Evolutionary conservation across 208 protist species (phyloP).

Genomic region (Crithidia acanthocephali): DNA sequence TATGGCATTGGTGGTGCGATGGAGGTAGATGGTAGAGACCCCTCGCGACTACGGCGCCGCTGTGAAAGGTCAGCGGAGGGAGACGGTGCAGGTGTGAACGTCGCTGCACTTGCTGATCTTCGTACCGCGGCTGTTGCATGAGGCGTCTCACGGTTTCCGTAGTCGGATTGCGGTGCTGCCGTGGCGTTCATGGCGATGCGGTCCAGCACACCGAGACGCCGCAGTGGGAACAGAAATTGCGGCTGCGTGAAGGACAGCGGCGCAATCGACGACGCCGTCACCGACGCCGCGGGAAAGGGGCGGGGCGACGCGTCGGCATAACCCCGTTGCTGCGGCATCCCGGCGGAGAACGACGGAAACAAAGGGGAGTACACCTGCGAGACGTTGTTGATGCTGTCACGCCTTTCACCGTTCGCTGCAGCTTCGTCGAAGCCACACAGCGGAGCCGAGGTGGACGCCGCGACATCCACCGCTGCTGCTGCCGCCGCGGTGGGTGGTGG

Average conservation of each 20-base stretch:
- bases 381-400: background rate
- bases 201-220: background rate
- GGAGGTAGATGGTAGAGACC: too few species aligned
- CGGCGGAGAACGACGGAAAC: background rate
- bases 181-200: background rate
- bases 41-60: too few species aligned
- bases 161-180: too few species aligned
- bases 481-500: background rate
- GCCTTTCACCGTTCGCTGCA: background rate
- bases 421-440: background rate
- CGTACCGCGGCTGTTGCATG: too few species aligned
- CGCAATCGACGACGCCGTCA: background rate
- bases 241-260: slow-evolving; percentile 21
- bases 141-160: too few species aligned
- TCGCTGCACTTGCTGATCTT: too few species aligned
- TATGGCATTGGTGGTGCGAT: background rate
- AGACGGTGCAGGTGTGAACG: too few species aligned
- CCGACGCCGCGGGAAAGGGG: too few species aligned
- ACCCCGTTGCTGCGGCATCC: background rate
- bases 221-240: slow-evolving; percentile 19
- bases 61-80: too few species aligned
- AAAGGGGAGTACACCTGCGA: background rate
- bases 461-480: background rate
- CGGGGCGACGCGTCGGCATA: background rate
- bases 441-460: background rate